Conservation (phyloP, 768 basidiomycete species). For the Kwoniella bestiolae region DNA sequence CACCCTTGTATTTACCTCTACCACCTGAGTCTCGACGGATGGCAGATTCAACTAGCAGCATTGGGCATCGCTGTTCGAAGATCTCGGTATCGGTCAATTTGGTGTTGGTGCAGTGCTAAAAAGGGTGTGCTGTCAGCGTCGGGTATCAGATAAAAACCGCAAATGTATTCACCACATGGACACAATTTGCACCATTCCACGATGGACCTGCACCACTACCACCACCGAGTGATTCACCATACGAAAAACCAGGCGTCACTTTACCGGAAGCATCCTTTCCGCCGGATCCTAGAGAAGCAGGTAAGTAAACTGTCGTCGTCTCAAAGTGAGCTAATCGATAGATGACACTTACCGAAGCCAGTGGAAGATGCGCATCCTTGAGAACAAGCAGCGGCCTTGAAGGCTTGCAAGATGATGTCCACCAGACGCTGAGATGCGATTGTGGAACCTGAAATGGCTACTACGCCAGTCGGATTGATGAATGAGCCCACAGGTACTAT, state of each 20-base stretch:
- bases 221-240: slow-evolving; percentile 67
- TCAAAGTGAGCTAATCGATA: slow-evolving; percentile 67
- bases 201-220: slow-evolving; percentile 48
- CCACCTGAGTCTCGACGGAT: slow-evolving; percentile 44
- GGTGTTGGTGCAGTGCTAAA: slow-evolving; percentile 31
- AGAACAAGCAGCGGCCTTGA: slow-evolving; percentile 56
- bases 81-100: slow-evolving; percentile 30
- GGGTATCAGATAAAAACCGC: too few species aligned
- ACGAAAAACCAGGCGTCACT: slow-evolving; percentile 61
- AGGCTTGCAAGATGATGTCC: slow-evolving; percentile 90
- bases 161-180: slow-evolving; percentile 34
- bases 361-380: slow-evolving; percentile 39
- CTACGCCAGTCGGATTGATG: slow-evolving; percentile 78
- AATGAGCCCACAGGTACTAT: slow-evolving; percentile 78
- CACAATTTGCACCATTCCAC: slow-evolving; percentile 45
- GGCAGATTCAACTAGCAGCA: slow-evolving; percentile 38
- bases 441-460: slow-evolving; percentile 68
- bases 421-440: slow-evolving; percentile 78
- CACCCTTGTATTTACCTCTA: slow-evolving; percentile 37
- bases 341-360: slow-evolving; percentile 31
- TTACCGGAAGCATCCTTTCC: slow-evolving; percentile 20
- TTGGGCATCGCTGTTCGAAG: slow-evolving; percentile 40
- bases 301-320: too few species aligned
- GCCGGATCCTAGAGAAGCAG: neutral
- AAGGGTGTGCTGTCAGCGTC: slow-evolving; percentile 7